Conservation (phyloP, 106 monocot species). For the Chionographis japonica region DNA sequence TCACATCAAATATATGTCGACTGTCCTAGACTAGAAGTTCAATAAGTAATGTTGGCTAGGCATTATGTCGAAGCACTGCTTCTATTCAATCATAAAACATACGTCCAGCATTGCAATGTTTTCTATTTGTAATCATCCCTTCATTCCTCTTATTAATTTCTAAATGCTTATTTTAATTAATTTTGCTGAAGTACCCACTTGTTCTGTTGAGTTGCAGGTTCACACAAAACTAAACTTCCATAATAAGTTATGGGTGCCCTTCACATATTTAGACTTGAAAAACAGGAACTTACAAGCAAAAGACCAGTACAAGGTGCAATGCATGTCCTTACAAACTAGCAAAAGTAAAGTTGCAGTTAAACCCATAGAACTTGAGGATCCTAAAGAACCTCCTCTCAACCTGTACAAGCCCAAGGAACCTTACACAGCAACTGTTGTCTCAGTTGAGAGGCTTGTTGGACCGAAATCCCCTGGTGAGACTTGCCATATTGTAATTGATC, state of each 20-base stretch:
- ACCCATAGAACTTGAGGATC: conserved; percentile 73
- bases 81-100: too few species aligned
- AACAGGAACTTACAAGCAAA: conserved; percentile 19
- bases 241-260: conserved; percentile 31
- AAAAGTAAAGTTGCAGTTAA: conserved; percentile 68
- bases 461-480: conserved; percentile 97
- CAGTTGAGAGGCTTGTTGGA: conserved; percentile 95
- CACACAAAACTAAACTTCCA: conserved; percentile 36
- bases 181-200: neutral
- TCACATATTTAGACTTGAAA: conserved; percentile 33
- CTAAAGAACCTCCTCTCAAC: conserved; percentile 84
- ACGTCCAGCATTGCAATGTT: too few species aligned
- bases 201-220: conserved; percentile 30
- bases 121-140: neutral
- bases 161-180: neutral
- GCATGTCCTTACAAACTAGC: conserved; percentile 63
- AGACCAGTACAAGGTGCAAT: conserved; percentile 30
- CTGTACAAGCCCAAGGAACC: conserved; percentile 81
- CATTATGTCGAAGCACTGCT: neutral
- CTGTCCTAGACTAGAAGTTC: too few species aligned
- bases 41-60: too few species aligned
- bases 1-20: too few species aligned
- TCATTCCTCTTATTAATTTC: neutral
- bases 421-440: conserved; percentile 88
- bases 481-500: conserved; percentile 98